Evolutionary conservation across 2,329 filamentous ascomycete genomes (phyloP).

Genomic region (Fusarium sp.): DNA sequence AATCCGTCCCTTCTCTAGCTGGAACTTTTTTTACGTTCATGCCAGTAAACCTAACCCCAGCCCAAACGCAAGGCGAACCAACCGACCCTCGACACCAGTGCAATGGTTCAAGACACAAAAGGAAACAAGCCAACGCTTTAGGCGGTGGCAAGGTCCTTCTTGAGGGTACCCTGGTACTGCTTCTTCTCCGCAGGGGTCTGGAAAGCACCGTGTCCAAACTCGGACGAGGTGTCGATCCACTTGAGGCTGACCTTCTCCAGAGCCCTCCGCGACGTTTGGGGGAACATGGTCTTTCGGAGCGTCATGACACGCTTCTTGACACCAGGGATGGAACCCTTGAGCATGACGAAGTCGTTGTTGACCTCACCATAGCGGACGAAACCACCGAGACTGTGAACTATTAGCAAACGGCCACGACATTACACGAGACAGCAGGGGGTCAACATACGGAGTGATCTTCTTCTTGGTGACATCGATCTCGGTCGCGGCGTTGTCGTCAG

Average conservation of each 20-base stretch:
- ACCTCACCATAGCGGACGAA: constrained; percentile 99
- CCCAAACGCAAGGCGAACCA: constrained; percentile 55
- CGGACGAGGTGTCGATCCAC: constrained; percentile 99
- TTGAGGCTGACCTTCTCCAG: constrained; percentile 99
- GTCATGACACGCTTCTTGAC: constrained; percentile 99
- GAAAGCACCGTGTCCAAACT: constrained; percentile 99
- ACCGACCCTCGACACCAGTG: constrained; percentile 70
- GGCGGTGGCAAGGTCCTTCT: constrained; percentile 85
- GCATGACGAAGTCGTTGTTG: constrained; percentile 98
- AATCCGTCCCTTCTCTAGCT: constrained; percentile 52
- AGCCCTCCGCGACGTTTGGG: constrained; percentile 93
- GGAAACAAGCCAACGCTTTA: constrained; percentile 59
- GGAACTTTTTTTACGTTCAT: constrained; percentile 55
- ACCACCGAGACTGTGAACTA: constrained; percentile 84
- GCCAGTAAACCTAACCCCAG: constrained; percentile 56
- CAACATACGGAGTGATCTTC: constrained; percentile 97
- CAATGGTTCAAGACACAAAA: constrained; percentile 64
- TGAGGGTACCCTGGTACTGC: constrained; percentile 97
- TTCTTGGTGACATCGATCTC: constrained; percentile 99
- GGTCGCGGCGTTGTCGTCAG: constrained; percentile 94
- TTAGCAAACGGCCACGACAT: constrained; percentile 51
- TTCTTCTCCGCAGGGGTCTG: constrained; percentile 99
- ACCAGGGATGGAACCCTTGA: constrained; percentile 98
- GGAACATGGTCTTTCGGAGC: constrained; percentile 98
- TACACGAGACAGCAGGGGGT: background rate